Percentiles rank a stretch among this genome's conserved stretches.
Evolutionary conservation across 805 yeast species (phyloP).

Genomic region (Hyphopichia homilentoma): DNA sequence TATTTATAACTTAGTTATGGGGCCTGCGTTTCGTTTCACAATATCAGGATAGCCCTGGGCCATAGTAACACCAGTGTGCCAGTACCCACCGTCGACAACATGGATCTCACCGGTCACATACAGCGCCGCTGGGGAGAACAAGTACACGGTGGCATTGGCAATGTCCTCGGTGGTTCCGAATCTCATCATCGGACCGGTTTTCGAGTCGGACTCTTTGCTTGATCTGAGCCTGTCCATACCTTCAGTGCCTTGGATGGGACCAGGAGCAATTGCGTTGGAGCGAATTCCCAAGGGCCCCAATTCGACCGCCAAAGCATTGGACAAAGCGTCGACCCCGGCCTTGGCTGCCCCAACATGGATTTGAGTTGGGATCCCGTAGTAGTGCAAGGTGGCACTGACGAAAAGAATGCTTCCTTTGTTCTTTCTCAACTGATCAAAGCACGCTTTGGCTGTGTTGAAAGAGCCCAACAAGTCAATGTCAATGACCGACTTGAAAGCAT

Average conservation of each 20-base stretch:
- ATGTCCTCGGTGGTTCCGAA: constrained; percentile 72
- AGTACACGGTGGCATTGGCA: constrained; percentile 80
- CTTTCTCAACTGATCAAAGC: constrained; percentile 58
- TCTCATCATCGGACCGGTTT: constrained; percentile 61
- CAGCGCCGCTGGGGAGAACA: constrained; percentile 78
- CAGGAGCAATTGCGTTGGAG: constrained; percentile 86
- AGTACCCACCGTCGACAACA: constrained; percentile 87
- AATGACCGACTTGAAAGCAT: constrained; percentile 85
- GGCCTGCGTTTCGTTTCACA: no score
- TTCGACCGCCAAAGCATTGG: constrained; percentile 83
- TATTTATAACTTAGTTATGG: no score
- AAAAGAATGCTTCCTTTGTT: constrained; percentile 72
- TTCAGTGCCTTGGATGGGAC: constrained; percentile 83
- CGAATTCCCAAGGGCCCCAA: constrained; percentile 87
- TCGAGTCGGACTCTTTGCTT: constrained; percentile 34
- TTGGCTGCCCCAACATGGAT: constrained; percentile 92
- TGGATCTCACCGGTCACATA: constrained; percentile 74
- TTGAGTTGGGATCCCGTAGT: constrained; percentile 85
- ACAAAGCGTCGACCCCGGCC: constrained; percentile 89
- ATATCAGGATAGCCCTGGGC: constrained; percentile 37
- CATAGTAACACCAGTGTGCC: constrained; percentile 64
- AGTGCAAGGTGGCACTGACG: constrained; percentile 87
- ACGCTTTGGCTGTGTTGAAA: constrained; percentile 84
- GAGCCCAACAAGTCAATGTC: constrained; percentile 87
- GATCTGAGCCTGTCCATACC: constrained; percentile 68